Evolutionary conservation across 495 filamentous ascomycete genomes (phyloP).

Genomic region (Penicillium daleae): DNA sequence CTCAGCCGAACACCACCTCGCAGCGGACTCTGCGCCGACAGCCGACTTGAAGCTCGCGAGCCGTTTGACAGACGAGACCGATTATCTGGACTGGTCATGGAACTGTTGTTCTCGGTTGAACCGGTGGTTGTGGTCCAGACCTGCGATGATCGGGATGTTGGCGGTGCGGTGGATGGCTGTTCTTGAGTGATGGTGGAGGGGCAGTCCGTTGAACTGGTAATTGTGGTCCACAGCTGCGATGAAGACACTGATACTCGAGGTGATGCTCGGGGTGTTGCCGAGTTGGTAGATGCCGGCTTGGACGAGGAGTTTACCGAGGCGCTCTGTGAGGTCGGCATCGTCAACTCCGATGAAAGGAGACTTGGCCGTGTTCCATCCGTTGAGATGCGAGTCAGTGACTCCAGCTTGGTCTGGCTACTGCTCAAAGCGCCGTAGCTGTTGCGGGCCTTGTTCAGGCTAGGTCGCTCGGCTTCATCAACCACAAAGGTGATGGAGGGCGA

Average conservation of each 20-base stretch:
- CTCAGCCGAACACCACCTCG: slow-evolving; percentile 1
- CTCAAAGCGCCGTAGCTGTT: slow-evolving; percentile 16
- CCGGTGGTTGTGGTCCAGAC: slow-evolving; percentile 18
- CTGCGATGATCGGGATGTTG: slow-evolving; percentile 17
- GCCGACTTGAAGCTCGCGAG: slow-evolving; percentile 17
- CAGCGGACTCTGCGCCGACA: neutral
- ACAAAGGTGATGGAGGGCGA: slow-evolving; percentile 32
- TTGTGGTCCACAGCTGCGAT: neutral
- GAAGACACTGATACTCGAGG: slow-evolving; percentile 9
- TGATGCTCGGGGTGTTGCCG: slow-evolving; percentile 5
- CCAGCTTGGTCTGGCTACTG: slow-evolving; percentile 17
- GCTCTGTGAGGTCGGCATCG: neutral
- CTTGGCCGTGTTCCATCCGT: slow-evolving; percentile 12
- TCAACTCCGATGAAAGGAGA: slow-evolving; percentile 9
- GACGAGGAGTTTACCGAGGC: neutral
- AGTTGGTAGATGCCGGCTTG: slow-evolving; percentile 1
- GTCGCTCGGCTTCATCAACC: slow-evolving; percentile 22
- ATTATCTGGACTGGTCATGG: slow-evolving; percentile 8
- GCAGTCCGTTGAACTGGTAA: neutral
- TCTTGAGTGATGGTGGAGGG: neutral
- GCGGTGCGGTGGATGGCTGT: neutral
- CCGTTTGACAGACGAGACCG: slow-evolving; percentile 7
- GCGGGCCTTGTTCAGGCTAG: slow-evolving; percentile 6
- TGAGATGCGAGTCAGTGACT: slow-evolving; percentile 14
- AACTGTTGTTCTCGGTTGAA: neutral